Evolutionary conservation across 2,329 filamentous ascomycete genomes (phyloP).

Genomic region (Polytolypa hystricis): DNA sequence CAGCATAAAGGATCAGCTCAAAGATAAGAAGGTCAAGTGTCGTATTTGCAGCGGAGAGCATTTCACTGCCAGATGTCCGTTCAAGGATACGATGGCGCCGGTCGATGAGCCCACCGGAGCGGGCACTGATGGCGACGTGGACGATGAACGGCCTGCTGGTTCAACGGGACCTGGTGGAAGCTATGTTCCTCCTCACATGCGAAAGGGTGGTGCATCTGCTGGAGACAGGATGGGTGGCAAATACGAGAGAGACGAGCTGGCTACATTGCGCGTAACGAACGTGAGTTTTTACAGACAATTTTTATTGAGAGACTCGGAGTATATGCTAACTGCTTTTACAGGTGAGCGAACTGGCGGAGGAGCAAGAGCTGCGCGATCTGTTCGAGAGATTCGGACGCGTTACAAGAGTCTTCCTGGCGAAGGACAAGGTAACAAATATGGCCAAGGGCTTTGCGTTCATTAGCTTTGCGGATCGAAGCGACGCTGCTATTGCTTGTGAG

Average conservation of each 20-base stretch:
- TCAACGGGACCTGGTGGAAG: conserved; percentile 57
- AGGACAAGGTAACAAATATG: conserved; percentile 89
- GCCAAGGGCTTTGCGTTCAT: conserved; percentile 99
- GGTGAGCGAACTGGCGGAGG: conserved; percentile 96
- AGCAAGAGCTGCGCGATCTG: conserved; percentile 89
- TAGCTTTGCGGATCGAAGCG: conserved; percentile 80
- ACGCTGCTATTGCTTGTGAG: conserved; percentile 84
- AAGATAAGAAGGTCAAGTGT: conserved; percentile 99
- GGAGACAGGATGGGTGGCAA: conserved; percentile 87
- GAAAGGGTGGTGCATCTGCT: conserved; percentile 50
- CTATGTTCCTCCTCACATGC: conserved; percentile 89
- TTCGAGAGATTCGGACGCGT: conserved; percentile 96
- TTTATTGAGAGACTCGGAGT: background rate
- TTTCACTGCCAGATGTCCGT: conserved; percentile 97
- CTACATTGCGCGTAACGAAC: conserved; percentile 94
- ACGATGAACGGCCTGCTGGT: conserved; percentile 32
- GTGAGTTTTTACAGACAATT: conserved; percentile 45
- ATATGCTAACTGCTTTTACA: conserved; percentile 26
- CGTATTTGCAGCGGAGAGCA: conserved; percentile 98
- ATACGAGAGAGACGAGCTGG: conserved; percentile 92
- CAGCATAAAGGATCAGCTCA: conserved; percentile 58
- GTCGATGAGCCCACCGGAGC: conserved; percentile 34
- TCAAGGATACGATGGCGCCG: conserved; percentile 97
- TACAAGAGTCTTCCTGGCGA: conserved; percentile 93
- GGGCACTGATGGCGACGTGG: conserved; percentile 32